phyloP scores from a whole-genome alignment of 331 rosid species.

The Telfairia occidentalis region DNA sequence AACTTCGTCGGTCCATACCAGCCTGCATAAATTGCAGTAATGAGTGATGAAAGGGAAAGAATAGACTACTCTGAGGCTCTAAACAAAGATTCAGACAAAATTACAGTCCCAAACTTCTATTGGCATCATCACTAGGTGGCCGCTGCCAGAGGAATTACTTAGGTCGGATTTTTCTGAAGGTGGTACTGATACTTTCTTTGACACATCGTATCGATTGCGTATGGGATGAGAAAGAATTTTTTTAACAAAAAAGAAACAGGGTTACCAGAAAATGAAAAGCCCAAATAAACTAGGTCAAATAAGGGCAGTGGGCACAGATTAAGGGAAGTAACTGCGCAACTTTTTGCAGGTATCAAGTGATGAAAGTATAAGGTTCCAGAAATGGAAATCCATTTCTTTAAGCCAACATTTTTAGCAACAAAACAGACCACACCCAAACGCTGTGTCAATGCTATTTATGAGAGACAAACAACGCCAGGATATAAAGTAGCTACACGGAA shows the following conservation, averaged over 20 bases:
- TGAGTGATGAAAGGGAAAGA: not conserved
- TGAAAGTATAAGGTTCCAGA: slow-evolving; percentile 7
- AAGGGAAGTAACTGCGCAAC: not conserved
- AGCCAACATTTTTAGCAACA: slow-evolving; percentile 7
- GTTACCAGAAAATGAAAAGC: slow-evolving; percentile 2
- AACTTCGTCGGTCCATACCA: slow-evolving; percentile 78
- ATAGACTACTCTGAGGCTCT: not conserved
- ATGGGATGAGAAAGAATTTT: not conserved
- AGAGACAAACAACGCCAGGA: slow-evolving; percentile 9
- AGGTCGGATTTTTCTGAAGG: not conserved
- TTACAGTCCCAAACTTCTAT: not conserved
- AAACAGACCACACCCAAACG: slow-evolving; percentile 9
- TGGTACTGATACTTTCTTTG: not conserved
- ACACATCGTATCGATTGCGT: not conserved
- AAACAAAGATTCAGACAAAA: slow-evolving; percentile 3
- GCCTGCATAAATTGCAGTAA: slow-evolving; percentile 18
- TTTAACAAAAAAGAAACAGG: not conserved
- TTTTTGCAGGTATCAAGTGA: not conserved
- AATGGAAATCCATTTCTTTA: slow-evolving; percentile 5
- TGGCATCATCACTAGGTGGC: not conserved
- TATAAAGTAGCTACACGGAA: slow-evolving; percentile 7
- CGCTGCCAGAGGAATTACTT: not conserved
- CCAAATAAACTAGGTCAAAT: not conserved
- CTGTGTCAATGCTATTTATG: slow-evolving; percentile 4
- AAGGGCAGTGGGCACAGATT: slow-evolving; percentile 6